Evolutionary conservation across 2,329 filamentous ascomycete species (phyloP), one percentile per base, ranked within the genome.

Genomic region (Cytospora leucostoma): DNA sequence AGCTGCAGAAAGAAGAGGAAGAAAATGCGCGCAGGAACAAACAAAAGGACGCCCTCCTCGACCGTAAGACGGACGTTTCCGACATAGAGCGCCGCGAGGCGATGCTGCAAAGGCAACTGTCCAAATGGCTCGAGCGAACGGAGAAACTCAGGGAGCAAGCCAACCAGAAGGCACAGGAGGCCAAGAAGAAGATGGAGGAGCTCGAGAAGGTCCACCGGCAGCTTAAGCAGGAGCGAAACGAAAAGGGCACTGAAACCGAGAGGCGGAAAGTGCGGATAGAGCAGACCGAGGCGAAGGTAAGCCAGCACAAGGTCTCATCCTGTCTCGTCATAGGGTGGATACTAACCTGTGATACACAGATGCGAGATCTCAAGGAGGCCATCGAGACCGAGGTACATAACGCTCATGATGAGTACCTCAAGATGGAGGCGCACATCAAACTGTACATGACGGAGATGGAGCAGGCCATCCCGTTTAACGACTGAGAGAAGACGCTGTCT

Each of bases 391-490:
- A 99, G 77, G 89, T 98, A 10, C 91, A 95, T 73, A 87, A 86
- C 62, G 93, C 95, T 1, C 88, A 96, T 70, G 93, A 96, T 68
- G 92, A 98, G 79, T 99, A 97, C 77, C 84, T 96, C 74, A 97
- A 97, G 86, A 90, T 99, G 87, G 94, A 98, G 76, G 89, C 92
- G 44, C 95, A 99, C 74, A 96, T 99, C 75, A 94, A 93, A 77
- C 82, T 98, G 67, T 99, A 99, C 80, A 96, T 99, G 73, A 96
- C 91, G 5, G 95, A 99, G 82, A 97, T 99, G 93, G 95, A 98
- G 78, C 93, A 97, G 77, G 89, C 88, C 62, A 86, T 95, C 69
- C 80, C 69, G 72, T 59, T 55, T 4, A 17, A 49, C 17, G 64
- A 64, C 19, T 56, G 52, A 62, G 54, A 21, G 7, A 34, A 53